These are phyloP conservation scores for Fusarium aywerte DNA, from an alignment of 2,329 filamentous ascomycete species.

Conservation along the genomic window DNA sequence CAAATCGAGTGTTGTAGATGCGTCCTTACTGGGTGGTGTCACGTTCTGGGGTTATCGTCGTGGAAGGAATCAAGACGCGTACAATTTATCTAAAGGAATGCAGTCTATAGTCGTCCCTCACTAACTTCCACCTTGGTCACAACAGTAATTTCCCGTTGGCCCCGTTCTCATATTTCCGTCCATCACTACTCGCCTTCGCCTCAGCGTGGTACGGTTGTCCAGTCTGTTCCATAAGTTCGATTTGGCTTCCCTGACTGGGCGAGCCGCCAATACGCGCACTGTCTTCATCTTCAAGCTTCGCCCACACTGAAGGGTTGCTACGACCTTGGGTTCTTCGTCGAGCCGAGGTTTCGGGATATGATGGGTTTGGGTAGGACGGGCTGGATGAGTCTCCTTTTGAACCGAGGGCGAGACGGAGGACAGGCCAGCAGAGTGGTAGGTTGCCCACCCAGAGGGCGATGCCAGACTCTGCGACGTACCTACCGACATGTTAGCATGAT, in stretches of 20 bases:
- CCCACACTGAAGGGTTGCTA: slow-evolving; percentile 45
- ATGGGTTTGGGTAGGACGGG: slow-evolving; percentile 40
- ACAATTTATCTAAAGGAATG: not conserved
- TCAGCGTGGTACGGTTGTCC: slow-evolving; percentile 14
- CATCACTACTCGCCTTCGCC: slow-evolving; percentile 11
- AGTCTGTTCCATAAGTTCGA: slow-evolving; percentile 45
- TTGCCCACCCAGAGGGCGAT: slow-evolving; percentile 71
- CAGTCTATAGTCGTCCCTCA: not conserved
- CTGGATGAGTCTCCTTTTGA: slow-evolving; percentile 36
- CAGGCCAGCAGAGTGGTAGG: slow-evolving; percentile 68
- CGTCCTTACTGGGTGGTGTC: too few relatives aligned
- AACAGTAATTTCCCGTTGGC: slow-evolving; percentile 43
- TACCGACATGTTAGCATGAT: not conserved
- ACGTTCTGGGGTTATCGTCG: too few relatives aligned
- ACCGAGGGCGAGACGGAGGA: slow-evolving; percentile 59
- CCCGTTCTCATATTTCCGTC: not conserved
- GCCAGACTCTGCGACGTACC: slow-evolving; percentile 66
- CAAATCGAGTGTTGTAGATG: not conserved
- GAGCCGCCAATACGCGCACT: slow-evolving; percentile 11
- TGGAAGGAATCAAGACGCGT: not conserved
- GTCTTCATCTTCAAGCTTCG: slow-evolving; percentile 48
- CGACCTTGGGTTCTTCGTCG: slow-evolving; percentile 31
- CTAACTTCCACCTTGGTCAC: slow-evolving; percentile 47
- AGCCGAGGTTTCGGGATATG: slow-evolving; percentile 37
- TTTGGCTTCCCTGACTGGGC: slow-evolving; percentile 44